These are phyloP conservation scores for Hibiscus trionum DNA, from an alignment of 345 rosid species.

Conservation along the genomic window DNA sequence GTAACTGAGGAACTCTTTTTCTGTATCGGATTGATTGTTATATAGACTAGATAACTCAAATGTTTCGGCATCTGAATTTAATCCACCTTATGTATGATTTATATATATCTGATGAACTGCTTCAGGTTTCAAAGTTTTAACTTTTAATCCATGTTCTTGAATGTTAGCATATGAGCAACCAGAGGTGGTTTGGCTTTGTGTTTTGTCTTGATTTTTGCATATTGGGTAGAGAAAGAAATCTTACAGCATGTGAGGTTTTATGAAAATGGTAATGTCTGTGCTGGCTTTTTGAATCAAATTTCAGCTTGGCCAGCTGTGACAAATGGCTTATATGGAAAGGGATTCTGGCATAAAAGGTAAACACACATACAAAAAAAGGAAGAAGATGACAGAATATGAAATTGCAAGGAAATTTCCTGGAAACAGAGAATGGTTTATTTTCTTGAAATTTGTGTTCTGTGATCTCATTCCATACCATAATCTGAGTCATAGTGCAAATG, in stretches of 20 bases:
- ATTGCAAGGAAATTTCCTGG: conserved; percentile 1
- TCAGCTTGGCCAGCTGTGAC: conserved; percentile 7
- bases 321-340: not conserved
- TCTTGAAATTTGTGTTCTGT: not conserved
- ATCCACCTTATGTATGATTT: not conserved
- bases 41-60: not conserved
- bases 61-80: not conserved
- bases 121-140: not conserved
- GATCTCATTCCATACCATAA: not conserved
- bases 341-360: not conserved
- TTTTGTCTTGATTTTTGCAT: not conserved
- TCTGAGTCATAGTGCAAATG: not conserved
- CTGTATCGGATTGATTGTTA: too few species aligned
- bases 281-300: not conserved
- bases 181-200: not conserved
- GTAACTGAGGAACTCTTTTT: too few species aligned
- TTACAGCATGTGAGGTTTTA: not conserved
- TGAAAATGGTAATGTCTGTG: not conserved
- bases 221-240: not conserved
- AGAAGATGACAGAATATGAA: not conserved
- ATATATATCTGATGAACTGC: not conserved
- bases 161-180: not conserved
- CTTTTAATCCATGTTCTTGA: not conserved
- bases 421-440: not conserved
- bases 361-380: too few species aligned